Percentiles rank a stretch among this genome's conserved stretches.
These are phyloP conservation scores for Fusarium domesticum DNA, from an alignment of 2,329 filamentous ascomycete species.

Conservation along the genomic window DNA sequence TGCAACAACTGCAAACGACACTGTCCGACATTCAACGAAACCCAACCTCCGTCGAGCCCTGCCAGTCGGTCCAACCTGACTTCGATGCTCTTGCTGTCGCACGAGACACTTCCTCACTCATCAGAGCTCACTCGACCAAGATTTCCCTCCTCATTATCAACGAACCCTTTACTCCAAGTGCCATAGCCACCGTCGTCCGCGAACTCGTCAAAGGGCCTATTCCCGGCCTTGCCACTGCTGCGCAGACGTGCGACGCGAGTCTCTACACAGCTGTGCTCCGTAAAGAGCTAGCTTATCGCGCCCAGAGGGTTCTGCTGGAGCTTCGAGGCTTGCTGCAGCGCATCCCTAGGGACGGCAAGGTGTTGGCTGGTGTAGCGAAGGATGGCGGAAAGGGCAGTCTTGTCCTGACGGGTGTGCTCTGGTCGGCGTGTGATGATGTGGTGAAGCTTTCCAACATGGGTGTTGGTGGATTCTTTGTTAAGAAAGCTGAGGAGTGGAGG, in stretches of 20 bases:
- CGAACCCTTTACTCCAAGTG: constrained; percentile 78
- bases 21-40: constrained; percentile 39
- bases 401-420: constrained; percentile 71
- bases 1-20: constrained; percentile 43
- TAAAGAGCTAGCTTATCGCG: constrained; percentile 59
- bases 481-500: constrained; percentile 69
- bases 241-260: constrained; percentile 60
- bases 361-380: constrained; percentile 35
- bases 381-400: constrained; percentile 51
- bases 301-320: constrained; percentile 60
- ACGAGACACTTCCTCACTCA: constrained; percentile 66
- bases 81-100: constrained; percentile 65
- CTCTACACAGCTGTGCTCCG: constrained; percentile 63
- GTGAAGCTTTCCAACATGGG: constrained; percentile 62
- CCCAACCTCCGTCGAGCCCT: constrained; percentile 14
- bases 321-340: constrained; percentile 57
- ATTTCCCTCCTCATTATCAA: constrained; percentile 84
- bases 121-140: constrained; percentile 82
- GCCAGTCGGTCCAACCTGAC: constrained; percentile 18
- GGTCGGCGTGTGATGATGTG: constrained; percentile 78
- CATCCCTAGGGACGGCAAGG: constrained; percentile 58
- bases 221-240: constrained; percentile 69
- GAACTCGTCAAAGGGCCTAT: constrained; percentile 72
- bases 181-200: constrained; percentile 66
- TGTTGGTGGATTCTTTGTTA: constrained; percentile 65